Evolutionary conservation across 2,329 filamentous ascomycete genomes (phyloP).

Genomic region (Colletotrichum tabaci): DNA sequence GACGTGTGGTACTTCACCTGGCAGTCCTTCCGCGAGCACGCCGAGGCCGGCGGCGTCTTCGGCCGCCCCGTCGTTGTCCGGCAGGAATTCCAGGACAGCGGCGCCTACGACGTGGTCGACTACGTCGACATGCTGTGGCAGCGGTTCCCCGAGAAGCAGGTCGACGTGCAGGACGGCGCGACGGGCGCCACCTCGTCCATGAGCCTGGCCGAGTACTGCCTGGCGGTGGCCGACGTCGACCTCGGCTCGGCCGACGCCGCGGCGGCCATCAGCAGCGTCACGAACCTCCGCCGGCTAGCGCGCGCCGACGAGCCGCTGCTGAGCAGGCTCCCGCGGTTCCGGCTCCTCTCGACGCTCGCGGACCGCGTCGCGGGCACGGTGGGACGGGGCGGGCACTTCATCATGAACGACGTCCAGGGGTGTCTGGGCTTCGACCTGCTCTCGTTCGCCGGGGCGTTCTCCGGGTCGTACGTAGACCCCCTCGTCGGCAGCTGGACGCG

Average conservation of each 20-base stretch:
- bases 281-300: slow-evolving; percentile 12
- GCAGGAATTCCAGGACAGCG: slow-evolving; percentile 14
- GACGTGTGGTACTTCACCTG: slow-evolving; percentile 13
- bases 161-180: slow-evolving; percentile 9
- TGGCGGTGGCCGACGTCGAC: neutral
- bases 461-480: slow-evolving; percentile 1
- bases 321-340: slow-evolving; percentile 1
- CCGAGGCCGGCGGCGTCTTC: slow-evolving; percentile 5
- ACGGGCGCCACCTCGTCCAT: slow-evolving; percentile 1
- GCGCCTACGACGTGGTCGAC: slow-evolving; percentile 9
- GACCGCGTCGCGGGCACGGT: slow-evolving; percentile 6
- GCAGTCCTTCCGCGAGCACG: neutral
- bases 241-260: slow-evolving; percentile 14
- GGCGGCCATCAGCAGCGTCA: slow-evolving; percentile 5
- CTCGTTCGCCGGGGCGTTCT: slow-evolving; percentile 5
- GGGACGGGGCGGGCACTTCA: neutral
- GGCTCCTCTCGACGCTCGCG: slow-evolving; percentile 9
- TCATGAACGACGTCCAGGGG: neutral
- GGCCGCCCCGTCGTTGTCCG: slow-evolving; percentile 5
- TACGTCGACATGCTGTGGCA: slow-evolving; percentile 19
- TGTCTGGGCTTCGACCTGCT: slow-evolving; percentile 12
- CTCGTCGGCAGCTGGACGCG: slow-evolving; percentile 5
- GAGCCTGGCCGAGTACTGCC: slow-evolving; percentile 13
- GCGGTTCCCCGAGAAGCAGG: slow-evolving; percentile 8
- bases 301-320: slow-evolving; percentile 13